A percentile compares a stretch with the other conserved stretches of the same genome.
These are phyloP conservation scores for Xanthoconium purpureum DNA, from an alignment of 768 basidiomycete species.

Conservation along the genomic window DNA sequence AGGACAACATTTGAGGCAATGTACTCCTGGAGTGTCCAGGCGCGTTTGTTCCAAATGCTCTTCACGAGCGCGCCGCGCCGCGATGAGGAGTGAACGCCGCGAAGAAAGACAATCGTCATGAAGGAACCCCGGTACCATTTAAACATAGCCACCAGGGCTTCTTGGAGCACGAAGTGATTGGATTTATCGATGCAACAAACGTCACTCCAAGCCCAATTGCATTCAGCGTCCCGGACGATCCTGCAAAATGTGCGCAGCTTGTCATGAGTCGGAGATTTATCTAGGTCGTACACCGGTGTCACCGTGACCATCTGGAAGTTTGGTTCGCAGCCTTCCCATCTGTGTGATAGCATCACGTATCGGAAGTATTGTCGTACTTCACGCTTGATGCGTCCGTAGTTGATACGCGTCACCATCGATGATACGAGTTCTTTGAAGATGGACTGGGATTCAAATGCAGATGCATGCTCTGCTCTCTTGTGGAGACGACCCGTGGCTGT, in stretches of 20 bases:
- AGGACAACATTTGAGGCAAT: background rate
- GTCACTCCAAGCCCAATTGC: background rate
- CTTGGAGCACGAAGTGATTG: background rate
- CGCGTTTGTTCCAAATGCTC: background rate
- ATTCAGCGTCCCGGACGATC: background rate
- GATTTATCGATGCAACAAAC: background rate
- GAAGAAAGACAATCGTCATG: background rate
- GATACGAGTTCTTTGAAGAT: background rate
- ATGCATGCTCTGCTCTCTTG: background rate
- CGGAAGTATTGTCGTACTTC: background rate
- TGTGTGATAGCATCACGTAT: background rate
- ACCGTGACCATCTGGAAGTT: background rate
- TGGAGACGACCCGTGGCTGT: background rate
- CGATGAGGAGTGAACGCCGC: background rate
- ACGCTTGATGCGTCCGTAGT: background rate
- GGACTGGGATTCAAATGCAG: background rate
- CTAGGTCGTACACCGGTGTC: background rate
- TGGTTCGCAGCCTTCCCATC: background rate
- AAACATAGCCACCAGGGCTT: background rate
- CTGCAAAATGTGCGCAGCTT: background rate
- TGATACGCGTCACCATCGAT: background rate
- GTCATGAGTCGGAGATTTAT: too few relatives aligned
- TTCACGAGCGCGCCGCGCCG: background rate
- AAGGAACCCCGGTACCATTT: background rate
- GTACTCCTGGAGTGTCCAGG: background rate